Base-by-base conservation (phyloP, 1,284 basidiomycete species). In the Heterobasidion irregulare region DNA sequence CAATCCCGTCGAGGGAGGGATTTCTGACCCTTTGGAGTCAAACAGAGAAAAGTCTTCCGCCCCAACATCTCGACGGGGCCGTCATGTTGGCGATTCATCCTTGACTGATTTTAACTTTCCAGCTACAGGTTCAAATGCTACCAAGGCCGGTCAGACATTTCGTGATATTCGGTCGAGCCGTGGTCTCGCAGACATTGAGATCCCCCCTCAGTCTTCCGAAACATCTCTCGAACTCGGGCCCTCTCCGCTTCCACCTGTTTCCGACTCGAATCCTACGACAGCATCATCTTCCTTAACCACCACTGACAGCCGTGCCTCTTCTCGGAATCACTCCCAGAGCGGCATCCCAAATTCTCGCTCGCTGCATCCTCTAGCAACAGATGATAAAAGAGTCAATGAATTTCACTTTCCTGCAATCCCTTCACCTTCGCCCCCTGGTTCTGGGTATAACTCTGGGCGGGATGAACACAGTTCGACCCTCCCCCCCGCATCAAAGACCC, bases 241-340 rank as follows among this genome's bases (percentile, higher is more conserved):
- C 15, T 65, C 66, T 0, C 63, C 63, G 2, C 54, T 63, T 9
- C 52, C 63, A 2, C 63, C 59, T 15, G 56, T 63, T 18, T 67
- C 68, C 3, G 64, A 66, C 7, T 65, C 69, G 8, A 65, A 70
- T 13, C 54, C 55, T 12, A 36, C 58, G 26, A 49, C 57, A 50
- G 5, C 38, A 10, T 41, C 38, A 12, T 41, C 38, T 12, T 41
- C 38, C 12, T n/a, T 41, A n/a, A 41, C 38, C 38, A n/a, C n/a
- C 12, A 12, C 38, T 7, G 10, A 10, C 38, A 41, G 62, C 16
- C 69, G 66, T 6, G 51, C 59, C 9, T 52, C 68, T 12, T 65
- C 56, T 49, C 70, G 75, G 26, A 74, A 75, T 60, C 69, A 76
- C 26, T 77, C 77, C 0, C 70, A 75, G 58, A 78, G 76, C 57